phyloP scores from a whole-genome alignment of 164 flowering plant species.

The Umbellularia californica region DNA sequence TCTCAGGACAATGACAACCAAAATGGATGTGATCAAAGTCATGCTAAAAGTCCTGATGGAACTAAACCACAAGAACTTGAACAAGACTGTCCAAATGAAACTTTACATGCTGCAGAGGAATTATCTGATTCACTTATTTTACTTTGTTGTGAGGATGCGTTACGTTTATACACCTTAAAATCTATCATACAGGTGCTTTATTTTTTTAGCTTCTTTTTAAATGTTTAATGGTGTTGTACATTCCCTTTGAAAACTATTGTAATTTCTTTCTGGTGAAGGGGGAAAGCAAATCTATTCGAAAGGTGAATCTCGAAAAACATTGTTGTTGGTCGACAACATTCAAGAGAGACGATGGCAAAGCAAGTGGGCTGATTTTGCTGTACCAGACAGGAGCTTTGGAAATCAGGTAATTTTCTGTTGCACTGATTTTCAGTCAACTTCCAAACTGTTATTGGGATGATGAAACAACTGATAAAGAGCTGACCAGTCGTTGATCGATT shows the following conservation, averaged over 20 bases:
- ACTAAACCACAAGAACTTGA: conserved; percentile 27
- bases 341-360: conserved; percentile 35
- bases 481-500: neutral
- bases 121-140: conserved; percentile 42
- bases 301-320: conserved; percentile 58
- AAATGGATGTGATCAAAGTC: conserved; percentile 22
- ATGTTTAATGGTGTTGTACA: neutral
- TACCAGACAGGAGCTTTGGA: conserved; percentile 71
- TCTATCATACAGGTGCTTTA: conserved; percentile 57
- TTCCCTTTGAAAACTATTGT: conserved; percentile 6
- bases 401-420: conserved; percentile 39
- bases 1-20: conserved; percentile 17
- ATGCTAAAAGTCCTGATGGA: conserved; percentile 11
- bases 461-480: neutral
- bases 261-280: conserved; percentile 42
- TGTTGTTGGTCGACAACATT: conserved; percentile 79
- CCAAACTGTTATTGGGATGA: neutral
- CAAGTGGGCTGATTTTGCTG: conserved; percentile 48
- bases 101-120: conserved; percentile 18
- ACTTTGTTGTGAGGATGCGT: conserved; percentile 64
- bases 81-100: conserved; percentile 22
- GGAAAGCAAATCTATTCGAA: conserved; percentile 42
- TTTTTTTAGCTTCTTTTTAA: conserved; percentile 8
- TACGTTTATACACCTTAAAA: conserved; percentile 50
- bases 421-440: neutral